phyloP scores from a whole-genome alignment of 768 basidiomycete genomes.

The Suillus decipiens region DNA sequence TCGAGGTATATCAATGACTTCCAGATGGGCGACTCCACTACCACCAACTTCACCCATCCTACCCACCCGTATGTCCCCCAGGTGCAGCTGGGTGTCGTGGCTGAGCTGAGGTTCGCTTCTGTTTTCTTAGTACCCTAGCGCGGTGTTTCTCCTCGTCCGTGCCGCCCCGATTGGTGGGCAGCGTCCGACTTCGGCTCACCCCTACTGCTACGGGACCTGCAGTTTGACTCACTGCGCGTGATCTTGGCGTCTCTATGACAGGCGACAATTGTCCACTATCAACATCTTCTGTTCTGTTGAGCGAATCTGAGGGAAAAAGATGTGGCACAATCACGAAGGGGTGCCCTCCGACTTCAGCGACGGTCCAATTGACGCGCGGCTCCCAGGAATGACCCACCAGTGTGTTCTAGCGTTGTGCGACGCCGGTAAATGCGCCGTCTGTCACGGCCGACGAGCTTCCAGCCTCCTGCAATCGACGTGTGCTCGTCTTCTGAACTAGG shows the following conservation, averaged over 20 bases:
- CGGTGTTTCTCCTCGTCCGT: conserved; percentile 40
- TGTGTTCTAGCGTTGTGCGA: conserved; percentile 55
- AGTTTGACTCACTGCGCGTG: conserved; percentile 31
- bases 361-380: conserved; percentile 31
- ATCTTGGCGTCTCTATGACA: conserved; percentile 45
- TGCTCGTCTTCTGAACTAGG: conserved; percentile 53
- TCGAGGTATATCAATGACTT: conserved; percentile 10
- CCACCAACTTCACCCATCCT: not conserved
- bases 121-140: conserved; percentile 49
- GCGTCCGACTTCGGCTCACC: conserved; percentile 62
- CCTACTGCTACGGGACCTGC: conserved; percentile 33
- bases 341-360: conserved; percentile 21
- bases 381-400: conserved; percentile 35
- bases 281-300: conserved; percentile 23
- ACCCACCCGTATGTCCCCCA: conserved; percentile 9
- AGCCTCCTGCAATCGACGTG: conserved; percentile 46
- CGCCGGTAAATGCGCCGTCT: conserved; percentile 50
- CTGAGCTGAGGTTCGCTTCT: conserved; percentile 48
- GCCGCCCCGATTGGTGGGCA: conserved; percentile 43
- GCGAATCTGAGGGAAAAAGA: conserved; percentile 22
- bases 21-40: not conserved
- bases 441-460: conserved; percentile 51
- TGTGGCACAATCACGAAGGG: conserved; percentile 17
- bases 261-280: conserved; percentile 46
- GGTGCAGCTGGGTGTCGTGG: conserved; percentile 21